Evolutionary conservation across 306 rosid species (phyloP), one percentile per base, ranked within the genome.

Genomic region (Quercus parvula): DNA sequence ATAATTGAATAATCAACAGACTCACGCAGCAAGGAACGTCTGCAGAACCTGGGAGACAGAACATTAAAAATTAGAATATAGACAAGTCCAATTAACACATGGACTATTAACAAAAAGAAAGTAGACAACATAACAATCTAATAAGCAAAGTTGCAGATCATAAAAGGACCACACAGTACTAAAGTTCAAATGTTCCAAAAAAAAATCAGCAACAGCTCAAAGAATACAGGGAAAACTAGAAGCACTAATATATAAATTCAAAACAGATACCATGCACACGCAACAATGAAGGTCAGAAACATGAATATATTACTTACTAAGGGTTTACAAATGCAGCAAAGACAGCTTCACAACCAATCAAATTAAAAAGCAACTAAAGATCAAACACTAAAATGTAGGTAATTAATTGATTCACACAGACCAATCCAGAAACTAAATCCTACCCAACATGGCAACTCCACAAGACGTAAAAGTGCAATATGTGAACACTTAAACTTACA

Each of bases 1-100:
- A 96, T 90, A 46, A 96, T 86, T 13, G 92, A 90, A 87, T 93
- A 84, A 81, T 89, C 94, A 81, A 96, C 84, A 74, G 98, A 83
- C 70, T 90, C 93, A 17, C 84, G 92, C 56, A 96, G 97, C 72
- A 96, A 83, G 5, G 98, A 96, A 72, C 99, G 96, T 22, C 87
- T 90, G 79, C 90, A 91, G 85, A 96, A 91, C 99, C 99, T 96
- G 86, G 66, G 76, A 87, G 63, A 78, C 68, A 81, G 2, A 41
- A 41, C 11, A 59, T 24, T 70, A 75, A 77, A 57, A 76, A 56
- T 75, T 46, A 74, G 74, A 52, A 63, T 9, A 24, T 73, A 9
- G 6, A 54, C 51, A 20, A 59, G 19, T 41, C 82, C 20, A 1
- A 22, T 10, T 14, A 54, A 70, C 28, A 59, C 22, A 22, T 35